These are phyloP conservation scores for Bruguiera hainesii DNA, from an alignment of 441 rosid genomes.

Conservation along the genomic window DNA sequence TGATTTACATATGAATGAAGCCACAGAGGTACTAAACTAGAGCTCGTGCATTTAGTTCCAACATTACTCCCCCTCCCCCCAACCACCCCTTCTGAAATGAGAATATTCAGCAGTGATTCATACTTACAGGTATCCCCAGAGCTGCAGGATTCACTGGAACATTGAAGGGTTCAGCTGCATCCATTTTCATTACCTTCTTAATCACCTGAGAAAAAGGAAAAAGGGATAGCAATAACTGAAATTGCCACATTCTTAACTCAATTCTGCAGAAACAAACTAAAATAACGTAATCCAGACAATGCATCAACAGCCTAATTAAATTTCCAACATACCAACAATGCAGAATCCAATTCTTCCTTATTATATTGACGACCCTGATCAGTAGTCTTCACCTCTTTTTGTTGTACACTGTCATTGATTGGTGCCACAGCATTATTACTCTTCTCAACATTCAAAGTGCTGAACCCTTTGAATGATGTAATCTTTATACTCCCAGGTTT, in stretches of 20 bases:
- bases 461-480: constrained; percentile 48
- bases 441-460: constrained; percentile 41
- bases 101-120: background rate
- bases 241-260: constrained; percentile 11
- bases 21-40: background rate
- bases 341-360: constrained; percentile 72
- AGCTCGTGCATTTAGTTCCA: too few species aligned
- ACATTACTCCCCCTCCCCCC: too few species aligned
- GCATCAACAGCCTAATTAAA: background rate
- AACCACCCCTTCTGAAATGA: too few species aligned
- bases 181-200: constrained; percentile 98
- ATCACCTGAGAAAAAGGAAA: constrained; percentile 46
- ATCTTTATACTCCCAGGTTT: constrained; percentile 84
- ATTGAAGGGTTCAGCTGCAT: constrained; percentile 92
- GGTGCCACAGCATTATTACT: constrained; percentile 20
- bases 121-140: constrained; percentile 95
- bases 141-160: constrained; percentile 93
- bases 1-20: background rate
- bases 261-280: background rate
- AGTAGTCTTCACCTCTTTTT: constrained; percentile 42
- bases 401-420: constrained; percentile 33
- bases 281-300: background rate
- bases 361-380: constrained; percentile 35
- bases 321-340: constrained; percentile 49
- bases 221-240: background rate